Evolutionary conservation across 495 filamentous ascomycete genomes (phyloP).

Genomic region (Diplogelasinospora grovesii): DNA sequence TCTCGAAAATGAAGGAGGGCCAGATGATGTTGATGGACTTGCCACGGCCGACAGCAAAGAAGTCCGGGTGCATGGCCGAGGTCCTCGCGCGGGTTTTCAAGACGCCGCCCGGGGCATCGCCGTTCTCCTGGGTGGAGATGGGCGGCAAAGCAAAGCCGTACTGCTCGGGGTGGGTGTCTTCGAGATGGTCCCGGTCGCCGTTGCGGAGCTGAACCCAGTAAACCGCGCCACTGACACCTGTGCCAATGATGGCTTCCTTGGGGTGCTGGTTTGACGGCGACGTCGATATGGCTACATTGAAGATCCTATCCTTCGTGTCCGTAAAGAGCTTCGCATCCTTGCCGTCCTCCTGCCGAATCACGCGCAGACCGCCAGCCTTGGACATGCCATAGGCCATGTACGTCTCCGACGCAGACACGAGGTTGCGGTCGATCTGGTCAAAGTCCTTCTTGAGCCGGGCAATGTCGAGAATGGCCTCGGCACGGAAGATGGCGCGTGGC

Average conservation of each 20-base stretch:
- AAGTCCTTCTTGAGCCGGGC: conserved; percentile 94
- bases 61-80: conserved; percentile 79
- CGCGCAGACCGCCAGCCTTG: conserved; percentile 81
- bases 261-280: conserved; percentile 42
- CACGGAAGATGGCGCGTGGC: conserved; percentile 49
- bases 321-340: conserved; percentile 84
- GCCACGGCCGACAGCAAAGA: conserved; percentile 90
- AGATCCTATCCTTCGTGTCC: conserved; percentile 79
- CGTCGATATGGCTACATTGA: conserved; percentile 80
- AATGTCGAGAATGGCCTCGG: conserved; percentile 76
- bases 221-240: conserved; percentile 85
- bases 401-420: conserved; percentile 80
- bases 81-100: conserved; percentile 91
- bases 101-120: conserved; percentile 75
- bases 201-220: conserved; percentile 80
- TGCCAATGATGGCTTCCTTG: conserved; percentile 79
- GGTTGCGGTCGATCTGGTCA: conserved; percentile 89
- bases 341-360: conserved; percentile 91
- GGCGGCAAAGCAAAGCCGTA: conserved; percentile 79
- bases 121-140: conserved; percentile 60
- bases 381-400: conserved; percentile 92
- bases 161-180: conserved; percentile 62
- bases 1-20: conserved; percentile 65
- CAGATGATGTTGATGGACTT: conserved; percentile 92
- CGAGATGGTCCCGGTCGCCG: conserved; percentile 64